Evolutionary conservation across 2,329 filamentous ascomycete species (phyloP), one percentile per base, ranked within the genome.

Genomic region (Elsinoe perseae): DNA sequence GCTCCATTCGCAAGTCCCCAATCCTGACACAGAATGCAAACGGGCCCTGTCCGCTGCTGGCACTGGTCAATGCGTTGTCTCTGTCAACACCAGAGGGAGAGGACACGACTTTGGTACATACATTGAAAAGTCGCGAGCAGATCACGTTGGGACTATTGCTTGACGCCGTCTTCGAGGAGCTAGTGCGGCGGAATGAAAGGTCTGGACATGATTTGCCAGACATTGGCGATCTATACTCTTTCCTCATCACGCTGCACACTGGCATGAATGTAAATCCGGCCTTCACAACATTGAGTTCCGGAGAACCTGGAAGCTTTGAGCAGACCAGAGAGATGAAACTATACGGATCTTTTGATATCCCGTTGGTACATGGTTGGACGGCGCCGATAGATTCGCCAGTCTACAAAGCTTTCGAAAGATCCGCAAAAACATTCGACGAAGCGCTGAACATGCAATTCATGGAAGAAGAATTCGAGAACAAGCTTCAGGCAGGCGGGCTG

Each of bases 211-310:
- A 82, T 14, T 72, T 97, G 21, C 92, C 92, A 0, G 93, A 97
- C 67, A 86, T 97, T 8, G 81, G 85, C 32, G 91, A 95, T 58
- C 77, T 98, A 1, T 95, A 95, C 68, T 78, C 80, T 5, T 98
- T 98, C 66, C 75, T 98, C 1, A 82, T 93, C 57, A 87, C 89
- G 43, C 75, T 98, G 2, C 89, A 96, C 64, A 97, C 91, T 0
- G 93, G 93, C 34, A 95, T 98, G 88, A 98, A 97, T 65, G 92
- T 97, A 57, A 98, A 98, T 62, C 93, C 93, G 2, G 83, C 87
- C 18, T 93, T 95, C 61, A 79, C 95, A 6, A 79, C 88, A 1
- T 78, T 75, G 0, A 67, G 72, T 6, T 74, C 79, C 12, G 56
- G 57, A 2, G 67, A 71, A 28, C 72, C 77, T n/a, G 92, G 92